These are phyloP conservation scores for Amanita brunnescens DNA, from an alignment of 768 basidiomycete species.

Conservation along the genomic window DNA sequence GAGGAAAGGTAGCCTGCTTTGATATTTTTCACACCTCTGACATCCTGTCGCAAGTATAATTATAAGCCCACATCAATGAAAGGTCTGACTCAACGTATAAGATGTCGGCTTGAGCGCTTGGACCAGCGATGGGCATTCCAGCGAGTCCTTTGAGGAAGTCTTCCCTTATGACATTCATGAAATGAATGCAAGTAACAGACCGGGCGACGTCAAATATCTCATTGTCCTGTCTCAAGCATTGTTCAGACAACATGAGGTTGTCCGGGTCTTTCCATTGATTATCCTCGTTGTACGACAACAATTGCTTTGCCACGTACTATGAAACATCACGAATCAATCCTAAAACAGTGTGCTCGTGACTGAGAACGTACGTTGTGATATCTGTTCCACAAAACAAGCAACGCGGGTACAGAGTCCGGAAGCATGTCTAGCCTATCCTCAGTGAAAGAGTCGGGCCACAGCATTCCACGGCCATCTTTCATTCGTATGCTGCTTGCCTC, in stretches of 20 bases:
- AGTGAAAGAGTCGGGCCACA: conserved; percentile 16
- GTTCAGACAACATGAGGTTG: neutral
- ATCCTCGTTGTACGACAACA: conserved; percentile 13
- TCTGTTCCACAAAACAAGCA: conserved; percentile 13
- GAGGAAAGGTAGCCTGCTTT: too few relatives aligned
- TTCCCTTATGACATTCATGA: conserved; percentile 16
- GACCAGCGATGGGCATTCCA: conserved; percentile 14
- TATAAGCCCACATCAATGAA: neutral
- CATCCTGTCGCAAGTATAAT: too few relatives aligned
- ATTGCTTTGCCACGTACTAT: conserved; percentile 15
- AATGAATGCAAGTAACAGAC: conserved; percentile 5
- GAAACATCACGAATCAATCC: neutral
- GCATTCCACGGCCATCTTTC: conserved; percentile 17
- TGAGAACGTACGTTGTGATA: conserved; percentile 1
- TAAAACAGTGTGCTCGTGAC: neutral
- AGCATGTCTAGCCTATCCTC: conserved; percentile 11
- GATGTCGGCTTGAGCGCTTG: conserved; percentile 11
- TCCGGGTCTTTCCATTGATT: conserved; percentile 14
- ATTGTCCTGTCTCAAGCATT: conserved; percentile 14
- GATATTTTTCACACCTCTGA: too few relatives aligned
- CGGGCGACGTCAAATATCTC: conserved; percentile 20
- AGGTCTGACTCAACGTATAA: conserved; percentile 6
- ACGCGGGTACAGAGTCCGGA: conserved; percentile 11
- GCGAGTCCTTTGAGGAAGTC: conserved; percentile 19
- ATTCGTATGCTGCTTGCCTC: conserved; percentile 12